These are phyloP conservation scores for Ustilago curta DNA, from an alignment of 1,284 basidiomycete species.

Conservation along the genomic window DNA sequence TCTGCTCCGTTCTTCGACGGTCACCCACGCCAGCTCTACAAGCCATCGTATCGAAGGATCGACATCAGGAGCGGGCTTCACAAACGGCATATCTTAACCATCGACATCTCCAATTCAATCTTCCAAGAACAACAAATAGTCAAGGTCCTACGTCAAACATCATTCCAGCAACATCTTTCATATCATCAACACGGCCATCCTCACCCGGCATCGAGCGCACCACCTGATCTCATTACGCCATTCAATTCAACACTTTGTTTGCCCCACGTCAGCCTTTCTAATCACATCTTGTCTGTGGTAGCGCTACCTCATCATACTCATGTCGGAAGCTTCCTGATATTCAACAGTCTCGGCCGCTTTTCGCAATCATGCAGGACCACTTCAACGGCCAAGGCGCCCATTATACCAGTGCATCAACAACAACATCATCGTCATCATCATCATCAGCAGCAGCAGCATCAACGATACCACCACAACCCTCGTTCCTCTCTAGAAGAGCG, in stretches of 20 bases:
- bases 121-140: neutral
- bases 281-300: neutral
- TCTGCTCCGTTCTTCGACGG: neutral
- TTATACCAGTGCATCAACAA: constrained; percentile 5
- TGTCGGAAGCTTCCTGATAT: constrained; percentile 6
- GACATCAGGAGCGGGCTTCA: neutral
- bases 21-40: too few relatives aligned
- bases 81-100: neutral
- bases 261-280: neutral
- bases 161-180: neutral
- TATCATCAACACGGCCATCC: neutral
- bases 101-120: neutral
- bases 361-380: constrained; percentile 12
- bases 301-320: constrained; percentile 1
- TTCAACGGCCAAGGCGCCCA: constrained; percentile 13
- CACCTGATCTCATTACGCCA: too few relatives aligned
- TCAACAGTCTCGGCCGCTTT: constrained; percentile 4
- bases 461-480: constrained; percentile 20
- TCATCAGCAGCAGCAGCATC: constrained; percentile 3
- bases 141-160: neutral
- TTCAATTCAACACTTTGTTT: neutral
- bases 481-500: constrained; percentile 32
- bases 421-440: constrained; percentile 1
- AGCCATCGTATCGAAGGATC: too few relatives aligned
- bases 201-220: too few relatives aligned